Conservation (phyloP, 2,329 filamentous ascomycete genomes). For the Colletotrichum scovillei region DNA sequence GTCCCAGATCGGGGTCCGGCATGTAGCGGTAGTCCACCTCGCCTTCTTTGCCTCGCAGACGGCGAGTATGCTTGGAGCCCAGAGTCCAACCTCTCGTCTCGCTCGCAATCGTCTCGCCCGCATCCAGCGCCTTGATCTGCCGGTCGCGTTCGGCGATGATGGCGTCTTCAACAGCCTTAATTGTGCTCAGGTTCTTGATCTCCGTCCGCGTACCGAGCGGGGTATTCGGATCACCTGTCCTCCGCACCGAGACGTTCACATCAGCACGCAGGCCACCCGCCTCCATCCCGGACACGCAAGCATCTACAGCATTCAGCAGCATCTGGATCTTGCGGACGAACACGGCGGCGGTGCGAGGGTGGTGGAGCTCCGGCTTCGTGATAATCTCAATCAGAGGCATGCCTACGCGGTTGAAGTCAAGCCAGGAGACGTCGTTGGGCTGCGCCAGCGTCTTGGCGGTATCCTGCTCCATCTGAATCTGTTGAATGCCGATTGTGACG, state of each 20-base stretch:
- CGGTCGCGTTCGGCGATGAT: constrained; percentile 91
- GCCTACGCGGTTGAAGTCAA: constrained; percentile 95
- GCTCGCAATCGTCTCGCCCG: constrained; percentile 79
- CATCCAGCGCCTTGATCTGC: constrained; percentile 84
- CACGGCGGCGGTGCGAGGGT: constrained; percentile 87
- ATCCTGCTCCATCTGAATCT: constrained; percentile 97
- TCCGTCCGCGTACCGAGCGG: constrained; percentile 87
- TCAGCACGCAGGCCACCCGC: constrained; percentile 90
- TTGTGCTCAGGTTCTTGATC: constrained; percentile 96
- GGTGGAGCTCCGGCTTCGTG: constrained; percentile 87
- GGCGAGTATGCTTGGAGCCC: constrained; percentile 82
- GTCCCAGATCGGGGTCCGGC: constrained; percentile 92
- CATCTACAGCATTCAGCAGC: constrained; percentile 81
- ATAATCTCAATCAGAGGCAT: constrained; percentile 96
- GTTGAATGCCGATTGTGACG: constrained; percentile 85
- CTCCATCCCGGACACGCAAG: constrained; percentile 94
- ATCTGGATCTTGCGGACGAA: constrained; percentile 90
- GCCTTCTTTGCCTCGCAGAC: constrained; percentile 91
- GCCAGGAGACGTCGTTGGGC: constrained; percentile 76
- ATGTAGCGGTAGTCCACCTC: constrained; percentile 99
- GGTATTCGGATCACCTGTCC: constrained; percentile 55
- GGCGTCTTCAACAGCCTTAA: constrained; percentile 95
- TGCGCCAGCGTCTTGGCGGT: constrained; percentile 93
- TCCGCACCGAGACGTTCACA: constrained; percentile 91
- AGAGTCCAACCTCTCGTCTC: constrained; percentile 96